Evolutionary conservation across 148 eudicot genomes (phyloP).

Genomic region (Rhododendron ferrugineum): DNA sequence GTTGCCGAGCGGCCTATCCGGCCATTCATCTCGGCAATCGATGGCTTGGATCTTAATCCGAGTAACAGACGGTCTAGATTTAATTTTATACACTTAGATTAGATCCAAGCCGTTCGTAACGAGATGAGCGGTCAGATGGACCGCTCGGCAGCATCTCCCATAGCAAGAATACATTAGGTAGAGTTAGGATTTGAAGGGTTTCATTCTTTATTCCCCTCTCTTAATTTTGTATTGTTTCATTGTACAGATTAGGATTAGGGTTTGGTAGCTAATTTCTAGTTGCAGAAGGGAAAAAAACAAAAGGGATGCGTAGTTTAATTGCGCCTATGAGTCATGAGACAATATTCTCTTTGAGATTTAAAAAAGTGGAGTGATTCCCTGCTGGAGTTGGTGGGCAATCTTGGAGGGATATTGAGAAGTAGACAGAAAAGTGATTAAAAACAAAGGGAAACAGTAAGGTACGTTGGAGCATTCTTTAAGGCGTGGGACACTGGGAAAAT

Average conservation of each 20-base stretch:
- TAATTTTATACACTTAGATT: no score
- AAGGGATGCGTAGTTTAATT: conserved; percentile 15
- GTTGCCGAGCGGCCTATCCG: no score
- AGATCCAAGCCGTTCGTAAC: no score
- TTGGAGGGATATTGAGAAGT: conserved; percentile 48
- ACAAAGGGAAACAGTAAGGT: conserved; percentile 14
- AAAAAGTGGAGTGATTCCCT: conserved; percentile 28
- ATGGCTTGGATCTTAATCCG: no score
- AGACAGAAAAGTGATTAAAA: conserved; percentile 34
- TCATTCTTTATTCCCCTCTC: conserved; percentile 12
- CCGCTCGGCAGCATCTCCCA: no score
- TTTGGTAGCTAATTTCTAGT: background rate
- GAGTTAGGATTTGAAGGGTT: conserved; percentile 19
- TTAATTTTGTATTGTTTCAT: conserved; percentile 5
- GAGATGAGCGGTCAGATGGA: no score
- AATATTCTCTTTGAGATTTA: conserved; percentile 37
- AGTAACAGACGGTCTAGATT: no score
- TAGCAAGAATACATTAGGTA: background rate
- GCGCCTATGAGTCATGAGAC: conserved; percentile 22
- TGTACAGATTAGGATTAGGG: background rate
- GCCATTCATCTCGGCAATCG: no score
- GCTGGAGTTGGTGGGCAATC: conserved; percentile 44
- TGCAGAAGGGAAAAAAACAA: conserved; percentile 19
- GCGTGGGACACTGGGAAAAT: background rate
- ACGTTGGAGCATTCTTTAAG: background rate